Conservation (phyloP, 1,284 basidiomycete genomes). For the Tremellales sp. region DNA sequence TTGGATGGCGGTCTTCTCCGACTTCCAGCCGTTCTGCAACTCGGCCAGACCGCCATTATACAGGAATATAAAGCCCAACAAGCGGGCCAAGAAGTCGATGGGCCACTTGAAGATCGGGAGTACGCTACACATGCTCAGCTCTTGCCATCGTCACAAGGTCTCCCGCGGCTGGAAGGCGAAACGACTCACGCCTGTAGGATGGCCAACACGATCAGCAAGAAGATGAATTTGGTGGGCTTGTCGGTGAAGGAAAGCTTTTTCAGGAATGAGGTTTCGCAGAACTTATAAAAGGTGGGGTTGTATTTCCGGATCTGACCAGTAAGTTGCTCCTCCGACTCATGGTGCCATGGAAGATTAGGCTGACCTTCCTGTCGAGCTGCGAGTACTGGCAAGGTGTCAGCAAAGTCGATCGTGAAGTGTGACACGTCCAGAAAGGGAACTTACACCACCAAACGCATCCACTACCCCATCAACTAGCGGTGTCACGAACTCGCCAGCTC, state of each 20-base stretch:
- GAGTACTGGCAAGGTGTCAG: slow-evolving; percentile 21
- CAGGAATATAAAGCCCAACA: slow-evolving; percentile 25
- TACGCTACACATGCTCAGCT: slow-evolving; percentile 10
- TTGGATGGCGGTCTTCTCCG: slow-evolving; percentile 8
- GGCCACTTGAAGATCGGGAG: slow-evolving; percentile 31
- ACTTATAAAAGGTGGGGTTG: slow-evolving; percentile 28
- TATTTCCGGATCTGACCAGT: slow-evolving; percentile 20
- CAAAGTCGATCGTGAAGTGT: too few relatives aligned
- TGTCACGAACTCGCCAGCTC: neutral
- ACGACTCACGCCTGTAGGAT: slow-evolving; percentile 30
- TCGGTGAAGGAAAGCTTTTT: slow-evolving; percentile 11
- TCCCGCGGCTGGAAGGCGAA: neutral
- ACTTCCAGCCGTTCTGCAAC: slow-evolving; percentile 20
- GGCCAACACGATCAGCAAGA: slow-evolving; percentile 19
- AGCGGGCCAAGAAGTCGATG: slow-evolving; percentile 19
- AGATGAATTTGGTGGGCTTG: slow-evolving; percentile 26
- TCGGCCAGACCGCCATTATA: slow-evolving; percentile 21
- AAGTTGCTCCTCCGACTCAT: neutral
- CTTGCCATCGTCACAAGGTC: neutral
- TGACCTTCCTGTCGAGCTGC: slow-evolving; percentile 20
- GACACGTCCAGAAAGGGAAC: slow-evolving; percentile 4
- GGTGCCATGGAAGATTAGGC: neutral
- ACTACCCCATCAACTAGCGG: slow-evolving; percentile 9
- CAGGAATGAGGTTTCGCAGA: slow-evolving; percentile 23
- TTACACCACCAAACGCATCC: slow-evolving; percentile 30